These are phyloP conservation scores for Kondoa malvinella DNA, from an alignment of 768 basidiomycete genomes.

Conservation along the genomic window DNA sequence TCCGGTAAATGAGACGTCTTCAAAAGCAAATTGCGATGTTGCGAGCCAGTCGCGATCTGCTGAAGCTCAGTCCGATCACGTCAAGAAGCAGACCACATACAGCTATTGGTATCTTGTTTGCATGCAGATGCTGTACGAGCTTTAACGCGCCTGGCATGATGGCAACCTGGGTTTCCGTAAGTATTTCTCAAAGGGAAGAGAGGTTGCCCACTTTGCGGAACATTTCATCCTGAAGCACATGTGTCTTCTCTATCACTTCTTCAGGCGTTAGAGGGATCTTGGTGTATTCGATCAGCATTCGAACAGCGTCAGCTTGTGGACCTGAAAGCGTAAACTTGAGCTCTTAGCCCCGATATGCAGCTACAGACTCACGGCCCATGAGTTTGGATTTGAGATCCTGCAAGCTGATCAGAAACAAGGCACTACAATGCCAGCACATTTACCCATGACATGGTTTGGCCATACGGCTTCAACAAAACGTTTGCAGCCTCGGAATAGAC, in stretches of 20 bases:
- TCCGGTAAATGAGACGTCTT: constrained; percentile 11
- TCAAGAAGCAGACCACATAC: not conserved
- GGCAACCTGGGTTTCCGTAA: constrained; percentile 4
- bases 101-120: constrained; percentile 12
- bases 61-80: not conserved
- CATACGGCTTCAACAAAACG: constrained; percentile 12
- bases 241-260: constrained; percentile 12
- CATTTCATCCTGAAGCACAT: constrained; percentile 15
- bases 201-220: constrained; percentile 12
- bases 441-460: constrained; percentile 16
- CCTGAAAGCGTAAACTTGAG: constrained; percentile 7
- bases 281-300: not conserved
- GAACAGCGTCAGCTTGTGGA: constrained; percentile 7
- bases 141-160: constrained; percentile 17
- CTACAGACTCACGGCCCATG: constrained; percentile 7
- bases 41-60: constrained; percentile 16
- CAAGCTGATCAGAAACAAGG: no score
- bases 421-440: no score
- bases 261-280: constrained; percentile 15
- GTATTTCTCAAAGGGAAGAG: not conserved
- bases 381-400: constrained; percentile 1
- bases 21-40: constrained; percentile 14
- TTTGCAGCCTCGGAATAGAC: constrained; percentile 11
- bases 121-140: constrained; percentile 16
- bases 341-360: constrained; percentile 2